Conservation (phyloP, 2,329 filamentous ascomycete genomes). For the Colletotrichum horii region DNA sequence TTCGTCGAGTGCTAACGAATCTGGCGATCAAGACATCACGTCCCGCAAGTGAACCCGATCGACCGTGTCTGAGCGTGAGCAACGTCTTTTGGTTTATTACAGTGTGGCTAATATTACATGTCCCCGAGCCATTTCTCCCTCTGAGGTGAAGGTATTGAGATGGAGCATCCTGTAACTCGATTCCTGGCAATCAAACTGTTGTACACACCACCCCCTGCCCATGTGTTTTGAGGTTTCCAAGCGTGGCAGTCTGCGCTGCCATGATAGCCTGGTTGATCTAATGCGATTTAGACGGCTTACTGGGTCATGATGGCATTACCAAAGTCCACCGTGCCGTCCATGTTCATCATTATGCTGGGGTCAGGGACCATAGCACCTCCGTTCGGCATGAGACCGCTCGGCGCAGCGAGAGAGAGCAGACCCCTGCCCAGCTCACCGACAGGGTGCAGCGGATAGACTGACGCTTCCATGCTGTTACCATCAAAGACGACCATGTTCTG, state of each 20-base stretch:
- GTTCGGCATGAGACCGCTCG: slow-evolving; percentile 17
- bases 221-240: neutral
- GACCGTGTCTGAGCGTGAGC: neutral
- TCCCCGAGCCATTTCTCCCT: neutral
- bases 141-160: neutral
- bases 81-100: neutral
- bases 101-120: slow-evolving; percentile 14
- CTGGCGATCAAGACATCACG: neutral
- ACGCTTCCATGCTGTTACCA: slow-evolving; percentile 78
- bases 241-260: neutral
- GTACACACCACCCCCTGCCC: neutral
- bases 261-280: neutral
- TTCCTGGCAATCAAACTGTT: neutral
- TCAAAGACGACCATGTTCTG: slow-evolving; percentile 96
- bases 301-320: slow-evolving; percentile 18
- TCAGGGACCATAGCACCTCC: slow-evolving; percentile 15
- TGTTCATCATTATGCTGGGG: slow-evolving; percentile 21
- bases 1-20: neutral
- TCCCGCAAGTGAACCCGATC: neutral
- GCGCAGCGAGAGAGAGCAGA: slow-evolving; percentile 41
- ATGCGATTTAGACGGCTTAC: neutral
- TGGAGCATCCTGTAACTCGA: neutral
- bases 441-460: slow-evolving; percentile 83
- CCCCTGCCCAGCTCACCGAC: slow-evolving; percentile 58
- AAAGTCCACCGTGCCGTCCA: slow-evolving; percentile 22